Base-by-base conservation (phyloP, 495 filamentous ascomycete genomes). In the Penicillium bovifimosum region DNA sequence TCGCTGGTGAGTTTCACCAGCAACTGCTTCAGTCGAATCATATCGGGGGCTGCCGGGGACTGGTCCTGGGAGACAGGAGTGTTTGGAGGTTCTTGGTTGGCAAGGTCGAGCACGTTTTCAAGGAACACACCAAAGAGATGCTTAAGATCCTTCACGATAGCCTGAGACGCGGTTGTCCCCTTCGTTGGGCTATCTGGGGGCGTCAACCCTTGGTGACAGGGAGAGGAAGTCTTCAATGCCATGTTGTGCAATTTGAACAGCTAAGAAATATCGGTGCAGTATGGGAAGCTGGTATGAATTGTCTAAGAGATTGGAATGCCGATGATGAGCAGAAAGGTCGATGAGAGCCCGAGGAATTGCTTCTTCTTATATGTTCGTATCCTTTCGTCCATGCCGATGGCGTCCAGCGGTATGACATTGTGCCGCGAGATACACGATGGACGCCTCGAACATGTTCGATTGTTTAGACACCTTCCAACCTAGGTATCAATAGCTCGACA, bases 61-160 rank as follows among this genome's bases (percentile, higher is more conserved):
- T 51, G 26, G 28, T 54, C 28, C 52, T 48, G 29, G 41, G 20
- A 50, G 42, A 54, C 29, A 50, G 51, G 47, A 38, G 51, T 54
- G 20, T 59, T 59, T 54, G 34, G 56, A 52, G 56, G 56, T 16
- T 59, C 56, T 42, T 36, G 13, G 50, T 45, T 43, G 20, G 55
- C 38, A 54, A 59, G 46, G 39, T 45, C 42, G n/a, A 20, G n/a
- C 28, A 54, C 41, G 13, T 48, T 54, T 34, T 59, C 29, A 52
- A 59, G 53, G 24, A 51, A 50, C 38, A 40, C 40, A 28, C 28
- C 32, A 51, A 52, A 52, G 39, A 44, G 32, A 38, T 43, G 24
- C 40, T 35, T 44, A 11, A 36, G 20, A 18, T 43, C 49, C 39
- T 52, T 28, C 7, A 49, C 0, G 9, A 26, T 43, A 18, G 20